Evolutionary conservation across 2,329 filamentous ascomycete species (phyloP).

Genomic region (Akanthomyces uredinophilus): DNA sequence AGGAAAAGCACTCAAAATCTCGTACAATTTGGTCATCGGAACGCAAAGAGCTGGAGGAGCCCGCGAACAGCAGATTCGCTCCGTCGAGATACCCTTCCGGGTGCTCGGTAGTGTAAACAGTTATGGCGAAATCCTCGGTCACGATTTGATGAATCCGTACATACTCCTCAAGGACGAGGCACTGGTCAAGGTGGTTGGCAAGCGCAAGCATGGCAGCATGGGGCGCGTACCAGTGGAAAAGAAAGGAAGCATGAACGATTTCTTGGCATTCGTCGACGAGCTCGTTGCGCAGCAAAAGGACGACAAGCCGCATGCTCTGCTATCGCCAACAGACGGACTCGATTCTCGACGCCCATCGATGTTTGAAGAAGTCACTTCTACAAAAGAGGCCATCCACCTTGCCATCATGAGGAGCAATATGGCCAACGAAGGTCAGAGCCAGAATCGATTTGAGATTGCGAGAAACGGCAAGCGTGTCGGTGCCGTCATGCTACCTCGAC

Average conservation of each 20-base stretch:
- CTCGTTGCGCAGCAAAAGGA: conserved; percentile 58
- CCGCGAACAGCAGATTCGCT: conserved; percentile 76
- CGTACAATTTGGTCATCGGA: conserved; percentile 85
- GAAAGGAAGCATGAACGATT: conserved; percentile 54
- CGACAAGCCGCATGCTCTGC: conserved; percentile 52
- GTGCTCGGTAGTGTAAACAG: conserved; percentile 89
- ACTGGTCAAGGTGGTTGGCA: conserved; percentile 45
- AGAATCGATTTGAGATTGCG: conserved; percentile 94
- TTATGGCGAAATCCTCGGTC: conserved; percentile 80
- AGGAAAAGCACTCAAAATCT: conserved; percentile 89
- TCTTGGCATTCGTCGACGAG: conserved; percentile 71
- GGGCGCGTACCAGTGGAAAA: conserved; percentile 23
- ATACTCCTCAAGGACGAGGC: conserved; percentile 83
- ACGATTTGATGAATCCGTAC: conserved; percentile 92
- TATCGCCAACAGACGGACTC: conserved; percentile 63
- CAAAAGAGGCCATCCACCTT: conserved; percentile 83
- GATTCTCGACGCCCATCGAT: conserved; percentile 51
- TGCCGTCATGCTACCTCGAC: conserved; percentile 81
- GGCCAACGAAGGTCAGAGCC: conserved; percentile 63
- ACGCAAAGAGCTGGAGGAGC: conserved; percentile 78
- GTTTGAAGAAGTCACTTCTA: conserved; percentile 54
- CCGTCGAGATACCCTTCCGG: conserved; percentile 89
- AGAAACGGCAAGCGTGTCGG: conserved; percentile 88
- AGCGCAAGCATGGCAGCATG: conserved; percentile 24
- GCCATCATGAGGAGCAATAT: conserved; percentile 81